These are phyloP conservation scores for Lipomyces starkeyi DNA, from an alignment of 805 yeast genomes.

Conservation along the genomic window DNA sequence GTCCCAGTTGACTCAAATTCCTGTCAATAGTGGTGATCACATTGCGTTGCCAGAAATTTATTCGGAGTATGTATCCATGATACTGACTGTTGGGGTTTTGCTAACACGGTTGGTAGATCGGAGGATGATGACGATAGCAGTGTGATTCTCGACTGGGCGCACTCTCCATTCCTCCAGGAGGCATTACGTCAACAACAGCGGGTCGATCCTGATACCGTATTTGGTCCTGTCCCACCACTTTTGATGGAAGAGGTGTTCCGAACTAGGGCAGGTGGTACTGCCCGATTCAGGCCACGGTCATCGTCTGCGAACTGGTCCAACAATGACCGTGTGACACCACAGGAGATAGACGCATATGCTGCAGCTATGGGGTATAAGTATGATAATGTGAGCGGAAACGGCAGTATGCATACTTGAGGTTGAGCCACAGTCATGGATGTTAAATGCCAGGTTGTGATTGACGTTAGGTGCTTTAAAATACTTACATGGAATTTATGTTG, in stretches of 20 bases:
- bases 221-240: constrained; percentile 75
- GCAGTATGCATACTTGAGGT: not conserved
- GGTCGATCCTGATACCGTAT: constrained; percentile 69
- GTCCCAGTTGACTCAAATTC: constrained; percentile 29
- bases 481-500: not conserved
- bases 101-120: constrained; percentile 45
- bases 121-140: constrained; percentile 59
- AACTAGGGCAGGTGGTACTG: constrained; percentile 43
- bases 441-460: not conserved
- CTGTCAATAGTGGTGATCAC: constrained; percentile 37
- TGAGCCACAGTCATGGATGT: not conserved
- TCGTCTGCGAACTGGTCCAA: constrained; percentile 60
- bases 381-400: constrained; percentile 7
- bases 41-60: constrained; percentile 43
- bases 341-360: constrained; percentile 57
- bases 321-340: constrained; percentile 53
- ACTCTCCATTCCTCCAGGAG: constrained; percentile 59
- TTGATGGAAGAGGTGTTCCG: constrained; percentile 73
- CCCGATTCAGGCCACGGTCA: constrained; percentile 61
- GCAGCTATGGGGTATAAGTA: constrained; percentile 53
- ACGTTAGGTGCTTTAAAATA: not conserved
- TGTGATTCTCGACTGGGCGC: constrained; percentile 65
- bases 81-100: not conserved
- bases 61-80: constrained; percentile 39
- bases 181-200: constrained; percentile 55